Evolutionary conservation across 2,329 filamentous ascomycete genomes (phyloP), one percentile per base, ranked within the genome.

Genomic region (Colletotrichum godetiae): DNA sequence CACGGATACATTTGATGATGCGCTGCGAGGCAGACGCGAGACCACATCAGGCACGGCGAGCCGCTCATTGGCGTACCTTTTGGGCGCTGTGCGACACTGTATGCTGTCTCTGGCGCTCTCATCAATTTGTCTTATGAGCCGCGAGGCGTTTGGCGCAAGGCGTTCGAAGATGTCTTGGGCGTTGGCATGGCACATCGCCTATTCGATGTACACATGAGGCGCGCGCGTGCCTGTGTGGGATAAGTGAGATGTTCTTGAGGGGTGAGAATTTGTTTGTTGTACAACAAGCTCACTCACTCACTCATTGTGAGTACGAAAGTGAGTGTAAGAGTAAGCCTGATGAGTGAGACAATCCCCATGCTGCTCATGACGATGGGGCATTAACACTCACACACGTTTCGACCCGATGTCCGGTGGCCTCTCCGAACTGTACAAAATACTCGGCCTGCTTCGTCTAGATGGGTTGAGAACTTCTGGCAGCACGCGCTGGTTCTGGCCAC

Each of bases 21-120:
- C 49, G 46, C 12, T 19, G 49, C 61, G n/a, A 35, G 24, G 19
- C 11, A 35, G 42, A 33, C 3, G 29, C 42, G 19, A 12, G 42
- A 49, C 7, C 42, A 15, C 52, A 42, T 70, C 70, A 73, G 70
- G 70, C 67, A 70, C 70, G 12, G 15, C 52, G 52, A 15, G 15
- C 7, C 52, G 19, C 57, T 72, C 52, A 72, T 74, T 74, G 71
- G 70, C 55, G 62, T 53, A 29, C 59, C 66, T 56, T 33, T 69
- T 31, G 52, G 69, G 69, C 65, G 37, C 58, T 59, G 69, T 59
- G 33, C 42, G n/a, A 63, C 37, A 59, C 19, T 49, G 19, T 49
- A 33, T 12, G 24, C n/a, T 24, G n/a, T 33, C 19, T 15, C 42
- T n/a, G 27, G 22, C 10, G 27, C 27, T 19, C 12, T 24, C 42